Evolutionary conservation across 148 eudicot species (phyloP).

Genomic region (Fagopyrum esculentum): DNA sequence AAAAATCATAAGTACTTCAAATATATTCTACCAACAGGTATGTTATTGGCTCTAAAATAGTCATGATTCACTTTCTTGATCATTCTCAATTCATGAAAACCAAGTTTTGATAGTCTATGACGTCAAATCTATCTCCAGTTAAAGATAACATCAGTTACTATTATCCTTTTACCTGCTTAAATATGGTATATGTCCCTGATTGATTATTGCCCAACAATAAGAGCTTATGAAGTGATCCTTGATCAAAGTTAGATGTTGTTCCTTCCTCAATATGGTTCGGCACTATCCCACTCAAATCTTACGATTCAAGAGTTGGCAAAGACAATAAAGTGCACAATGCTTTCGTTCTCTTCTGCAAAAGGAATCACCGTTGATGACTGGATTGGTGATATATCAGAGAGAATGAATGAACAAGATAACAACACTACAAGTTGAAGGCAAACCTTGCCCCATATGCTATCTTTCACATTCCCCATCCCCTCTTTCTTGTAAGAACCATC

Average conservation of each 20-base stretch:
- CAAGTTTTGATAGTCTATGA: not conserved
- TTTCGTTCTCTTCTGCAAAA: conserved; percentile 79
- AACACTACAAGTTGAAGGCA: conserved; percentile 2
- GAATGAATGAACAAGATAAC: not conserved
- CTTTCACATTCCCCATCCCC: conserved; percentile 49
- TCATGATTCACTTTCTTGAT: no score
- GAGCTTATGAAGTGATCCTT: conserved; percentile 44
- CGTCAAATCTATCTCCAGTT: not conserved
- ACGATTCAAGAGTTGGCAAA: conserved; percentile 75
- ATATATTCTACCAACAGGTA: no score
- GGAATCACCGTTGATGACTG: not conserved
- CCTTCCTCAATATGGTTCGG: conserved; percentile 63
- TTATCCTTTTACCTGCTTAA: conserved; percentile 63
- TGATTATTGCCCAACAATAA: conserved; percentile 75
- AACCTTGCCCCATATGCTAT: conserved; percentile 65
- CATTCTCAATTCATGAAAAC: not conserved
- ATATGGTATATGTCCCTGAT: conserved; percentile 91
- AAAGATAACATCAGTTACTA: not conserved
- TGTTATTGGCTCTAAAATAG: no score
- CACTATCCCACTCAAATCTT: conserved; percentile 31
- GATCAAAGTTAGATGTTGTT: conserved; percentile 17
- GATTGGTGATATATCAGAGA: not conserved
- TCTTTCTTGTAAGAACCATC: conserved; percentile 58
- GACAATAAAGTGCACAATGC: conserved; percentile 85
- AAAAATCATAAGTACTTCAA: no score